Conservation (phyloP, 192 early-diverging fungal species). For the Linnemannia elongata region DNA sequence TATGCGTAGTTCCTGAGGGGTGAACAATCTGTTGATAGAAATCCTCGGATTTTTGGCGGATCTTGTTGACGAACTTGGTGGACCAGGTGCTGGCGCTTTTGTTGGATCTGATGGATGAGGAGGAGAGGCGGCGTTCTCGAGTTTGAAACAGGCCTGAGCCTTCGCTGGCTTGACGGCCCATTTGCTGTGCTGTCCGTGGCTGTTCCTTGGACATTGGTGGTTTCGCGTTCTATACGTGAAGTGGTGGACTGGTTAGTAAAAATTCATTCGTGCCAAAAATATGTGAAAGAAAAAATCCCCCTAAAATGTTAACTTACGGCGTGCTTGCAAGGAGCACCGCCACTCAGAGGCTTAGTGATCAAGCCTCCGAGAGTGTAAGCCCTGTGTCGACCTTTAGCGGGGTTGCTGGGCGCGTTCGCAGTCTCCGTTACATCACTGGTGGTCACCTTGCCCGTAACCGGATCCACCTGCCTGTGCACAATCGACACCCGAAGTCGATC, state of each 20-base stretch:
- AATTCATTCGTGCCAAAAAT: not conserved
- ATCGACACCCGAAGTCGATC: conserved; percentile 10
- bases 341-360: not conserved
- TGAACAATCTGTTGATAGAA: conserved; percentile 46
- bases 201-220: conserved; percentile 15
- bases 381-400: conserved; percentile 26
- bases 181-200: not conserved
- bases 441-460: not conserved
- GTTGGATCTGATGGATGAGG: conserved; percentile 34
- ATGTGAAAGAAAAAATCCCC: not conserved
- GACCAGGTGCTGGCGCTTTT: conserved; percentile 37
- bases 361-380: conserved; percentile 38
- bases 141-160: not conserved
- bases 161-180: conserved; percentile 38
- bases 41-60: conserved; percentile 50
- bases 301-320: not conserved
- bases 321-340: not conserved
- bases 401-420: not conserved
- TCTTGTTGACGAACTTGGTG: conserved; percentile 43
- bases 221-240: conserved; percentile 8
- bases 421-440: not conserved
- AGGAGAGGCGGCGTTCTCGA: conserved; percentile 31
- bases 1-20: not conserved
- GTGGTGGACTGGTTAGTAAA: not conserved
- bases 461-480: not conserved